A percentile compares a stretch with the other conserved stretches of the same genome.
phyloP scores from a whole-genome alignment of 2,329 filamentous ascomycete species.

The Phyllosticta ampelicida region DNA sequence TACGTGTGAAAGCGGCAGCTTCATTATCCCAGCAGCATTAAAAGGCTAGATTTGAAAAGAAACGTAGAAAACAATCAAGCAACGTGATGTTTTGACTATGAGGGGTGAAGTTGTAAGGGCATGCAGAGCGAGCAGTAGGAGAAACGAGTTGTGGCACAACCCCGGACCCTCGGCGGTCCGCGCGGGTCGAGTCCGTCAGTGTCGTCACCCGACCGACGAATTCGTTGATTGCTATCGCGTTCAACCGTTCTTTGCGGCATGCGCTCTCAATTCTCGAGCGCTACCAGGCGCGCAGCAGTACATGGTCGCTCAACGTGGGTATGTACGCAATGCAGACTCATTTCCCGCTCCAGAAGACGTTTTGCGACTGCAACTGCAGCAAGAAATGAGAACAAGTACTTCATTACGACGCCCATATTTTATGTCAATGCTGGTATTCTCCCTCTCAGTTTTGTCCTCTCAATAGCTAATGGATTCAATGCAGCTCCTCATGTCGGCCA shows the following conservation, averaged over 20 bases:
- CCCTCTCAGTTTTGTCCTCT: background rate
- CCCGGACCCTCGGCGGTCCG: background rate
- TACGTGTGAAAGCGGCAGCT: no score
- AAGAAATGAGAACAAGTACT: constrained; percentile 63
- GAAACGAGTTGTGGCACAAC: no score
- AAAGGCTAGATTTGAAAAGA: no score
- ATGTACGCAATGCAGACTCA: constrained; percentile 17
- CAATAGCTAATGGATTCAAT: constrained; percentile 3
- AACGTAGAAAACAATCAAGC: no score
- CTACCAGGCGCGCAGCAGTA: constrained; percentile 15
- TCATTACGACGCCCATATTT: constrained; percentile 94
- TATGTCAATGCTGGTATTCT: constrained; percentile 89
- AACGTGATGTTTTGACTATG: no score
- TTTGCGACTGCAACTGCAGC: constrained; percentile 13
- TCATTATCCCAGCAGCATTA: no score
- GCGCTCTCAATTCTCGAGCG: constrained; percentile 18
- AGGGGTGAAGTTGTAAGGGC: background rate
- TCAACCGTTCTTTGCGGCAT: constrained; percentile 13
- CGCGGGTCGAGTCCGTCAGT: background rate
- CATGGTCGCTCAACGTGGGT: constrained; percentile 17
- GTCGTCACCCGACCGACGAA: constrained; percentile 7
- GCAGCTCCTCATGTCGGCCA: constrained; percentile 88
- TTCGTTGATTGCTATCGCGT: background rate
- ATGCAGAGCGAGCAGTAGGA: no score
- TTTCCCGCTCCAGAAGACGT: constrained; percentile 13